These are phyloP conservation scores for Casuarina equisetifolia DNA, from an alignment of 306 rosid species.

Conservation along the genomic window DNA sequence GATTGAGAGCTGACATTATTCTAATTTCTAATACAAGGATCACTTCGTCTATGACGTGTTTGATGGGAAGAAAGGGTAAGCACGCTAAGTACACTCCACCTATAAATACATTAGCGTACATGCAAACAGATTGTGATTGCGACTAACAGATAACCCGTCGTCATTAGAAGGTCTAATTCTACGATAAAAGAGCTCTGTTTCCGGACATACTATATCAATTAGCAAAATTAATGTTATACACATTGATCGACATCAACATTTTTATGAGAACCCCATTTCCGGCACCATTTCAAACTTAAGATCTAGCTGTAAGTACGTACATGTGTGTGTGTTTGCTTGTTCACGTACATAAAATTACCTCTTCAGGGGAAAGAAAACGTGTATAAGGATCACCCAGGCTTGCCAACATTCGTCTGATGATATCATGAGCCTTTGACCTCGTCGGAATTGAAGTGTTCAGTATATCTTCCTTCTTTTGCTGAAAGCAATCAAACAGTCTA, in stretches of 20 bases:
- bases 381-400: constrained; percentile 94
- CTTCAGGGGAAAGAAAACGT: constrained; percentile 82
- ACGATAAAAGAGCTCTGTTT: too few species aligned
- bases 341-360: constrained; percentile 43
- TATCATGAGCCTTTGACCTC: constrained; percentile 79
- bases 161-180: too few species aligned
- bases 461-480: constrained; percentile 68
- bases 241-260: too few species aligned
- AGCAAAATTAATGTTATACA: too few species aligned
- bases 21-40: neutral
- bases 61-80: neutral
- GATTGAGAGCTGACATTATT: neutral
- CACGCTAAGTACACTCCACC: neutral
- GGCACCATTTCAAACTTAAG: neutral
- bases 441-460: constrained; percentile 66
- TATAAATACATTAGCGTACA: neutral
- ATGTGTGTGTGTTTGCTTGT: neutral
- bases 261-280: neutral
- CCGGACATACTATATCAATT: too few species aligned
- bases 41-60: neutral
- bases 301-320: neutral
- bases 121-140: neutral
- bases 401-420: constrained; percentile 78
- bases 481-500: constrained; percentile 24
- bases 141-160: too few species aligned